phyloP scores from a whole-genome alignment of 495 filamentous ascomycete species.

The Neurospora tetraspora region DNA sequence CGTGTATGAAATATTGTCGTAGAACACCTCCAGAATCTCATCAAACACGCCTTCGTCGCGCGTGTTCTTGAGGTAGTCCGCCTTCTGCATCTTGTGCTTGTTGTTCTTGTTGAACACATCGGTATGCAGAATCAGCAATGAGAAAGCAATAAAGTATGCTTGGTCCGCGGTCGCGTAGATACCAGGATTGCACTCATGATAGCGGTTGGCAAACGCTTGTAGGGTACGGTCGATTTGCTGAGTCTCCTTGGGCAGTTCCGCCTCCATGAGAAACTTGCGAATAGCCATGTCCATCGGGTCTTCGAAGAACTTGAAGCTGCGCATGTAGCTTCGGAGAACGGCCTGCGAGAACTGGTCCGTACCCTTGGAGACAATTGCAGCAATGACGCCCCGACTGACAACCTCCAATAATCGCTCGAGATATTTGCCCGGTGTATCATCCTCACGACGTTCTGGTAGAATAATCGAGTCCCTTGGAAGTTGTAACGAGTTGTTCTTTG shows the following conservation, averaged over 20 bases:
- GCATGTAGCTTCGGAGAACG: conserved; percentile 87
- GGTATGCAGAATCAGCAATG: conserved; percentile 89
- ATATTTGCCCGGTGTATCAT: conserved; percentile 85
- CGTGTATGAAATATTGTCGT: conserved; percentile 96
- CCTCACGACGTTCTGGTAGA: conserved; percentile 71
- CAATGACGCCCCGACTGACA: conserved; percentile 68
- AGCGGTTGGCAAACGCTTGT: conserved; percentile 90
- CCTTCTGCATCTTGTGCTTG: conserved; percentile 97
- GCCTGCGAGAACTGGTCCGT: conserved; percentile 73
- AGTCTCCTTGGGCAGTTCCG: conserved; percentile 91
- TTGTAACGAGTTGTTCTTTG: conserved; percentile 63
- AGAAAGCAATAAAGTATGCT: conserved; percentile 96
- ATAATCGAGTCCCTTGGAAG: conserved; percentile 50
- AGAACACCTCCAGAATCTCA: conserved; percentile 90
- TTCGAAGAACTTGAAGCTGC: conserved; percentile 84
- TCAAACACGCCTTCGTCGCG: conserved; percentile 80
- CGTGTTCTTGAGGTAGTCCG: conserved; percentile 92
- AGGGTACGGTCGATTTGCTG: conserved; percentile 95
- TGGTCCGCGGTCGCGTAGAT: conserved; percentile 90
- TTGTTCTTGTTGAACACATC: conserved; percentile 99
- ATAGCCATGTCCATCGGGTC: conserved; percentile 98
- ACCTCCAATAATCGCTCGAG: conserved; percentile 70
- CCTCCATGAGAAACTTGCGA: conserved; percentile 90
- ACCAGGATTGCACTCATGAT: conserved; percentile 96
- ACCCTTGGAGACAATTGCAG: conserved; percentile 70